Percentiles rank a stretch among this genome's conserved stretches.
phyloP scores from a whole-genome alignment of 495 filamentous ascomycete species.

The Hypomontagnella submonticulosa region DNA sequence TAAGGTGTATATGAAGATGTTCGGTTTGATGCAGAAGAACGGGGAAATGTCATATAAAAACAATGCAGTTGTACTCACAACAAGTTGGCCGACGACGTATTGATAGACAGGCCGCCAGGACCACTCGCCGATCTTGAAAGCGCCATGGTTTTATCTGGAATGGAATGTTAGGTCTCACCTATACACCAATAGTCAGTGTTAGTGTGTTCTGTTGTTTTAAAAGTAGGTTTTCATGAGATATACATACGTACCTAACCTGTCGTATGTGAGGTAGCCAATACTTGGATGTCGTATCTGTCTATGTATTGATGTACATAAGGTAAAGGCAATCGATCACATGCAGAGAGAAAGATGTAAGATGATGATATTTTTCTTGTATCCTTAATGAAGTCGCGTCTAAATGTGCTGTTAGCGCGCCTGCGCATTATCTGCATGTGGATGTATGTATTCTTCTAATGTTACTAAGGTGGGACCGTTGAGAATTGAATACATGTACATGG shows the following conservation, averaged over 20 bases:
- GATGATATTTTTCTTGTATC: background rate
- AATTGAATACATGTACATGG: too few species aligned
- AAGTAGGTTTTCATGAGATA: too few species aligned
- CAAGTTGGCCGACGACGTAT: slow-evolving; percentile 77
- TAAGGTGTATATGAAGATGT: slow-evolving; percentile 1
- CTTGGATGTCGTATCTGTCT: too few species aligned
- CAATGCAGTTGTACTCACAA: slow-evolving; percentile 60
- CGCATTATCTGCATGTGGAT: background rate
- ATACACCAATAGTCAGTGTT: too few species aligned
- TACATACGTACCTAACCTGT: too few species aligned
- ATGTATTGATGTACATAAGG: too few species aligned
- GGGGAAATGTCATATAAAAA: background rate
- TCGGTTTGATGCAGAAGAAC: background rate
- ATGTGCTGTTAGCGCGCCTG: slow-evolving; percentile 13
- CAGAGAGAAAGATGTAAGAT: too few species aligned
- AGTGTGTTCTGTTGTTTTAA: too few species aligned
- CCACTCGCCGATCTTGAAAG: slow-evolving; percentile 71
- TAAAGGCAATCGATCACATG: too few species aligned
- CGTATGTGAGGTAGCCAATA: too few species aligned
- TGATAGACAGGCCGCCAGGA: slow-evolving; percentile 77
- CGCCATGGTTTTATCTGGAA: slow-evolving; percentile 51
- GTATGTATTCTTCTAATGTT: too few species aligned
- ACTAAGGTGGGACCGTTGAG: too few species aligned
- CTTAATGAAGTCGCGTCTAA: slow-evolving; percentile 4
- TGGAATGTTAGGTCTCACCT: slow-evolving; percentile 12